Conservation (phyloP, 768 basidiomycete genomes). For the Sarcodon sp. region DNA sequence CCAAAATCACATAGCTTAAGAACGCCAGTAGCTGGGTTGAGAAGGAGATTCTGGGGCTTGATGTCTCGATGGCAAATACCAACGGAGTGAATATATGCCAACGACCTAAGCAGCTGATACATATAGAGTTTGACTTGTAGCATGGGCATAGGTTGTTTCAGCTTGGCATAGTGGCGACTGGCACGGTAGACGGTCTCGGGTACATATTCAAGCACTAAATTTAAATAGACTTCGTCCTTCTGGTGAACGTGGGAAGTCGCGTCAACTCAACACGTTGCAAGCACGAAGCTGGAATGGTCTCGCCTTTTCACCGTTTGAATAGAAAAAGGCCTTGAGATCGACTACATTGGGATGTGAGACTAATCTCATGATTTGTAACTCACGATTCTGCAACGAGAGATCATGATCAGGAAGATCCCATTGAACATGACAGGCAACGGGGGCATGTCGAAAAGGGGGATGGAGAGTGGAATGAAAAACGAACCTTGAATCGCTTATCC, state of each 20-base stretch:
- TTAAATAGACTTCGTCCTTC: slow-evolving; percentile 99
- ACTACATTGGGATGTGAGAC: slow-evolving; percentile 97
- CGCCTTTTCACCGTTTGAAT: slow-evolving; percentile 99
- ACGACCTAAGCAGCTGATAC: slow-evolving; percentile 96
- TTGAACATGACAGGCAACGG: not conserved
- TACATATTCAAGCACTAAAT: slow-evolving; percentile 97
- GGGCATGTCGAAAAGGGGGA: slow-evolving; percentile 1
- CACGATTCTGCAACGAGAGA: slow-evolving; percentile 66
- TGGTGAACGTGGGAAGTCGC: slow-evolving; percentile 19
- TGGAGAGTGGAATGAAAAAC: slow-evolving; percentile 12
- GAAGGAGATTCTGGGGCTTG: slow-evolving; percentile 97
- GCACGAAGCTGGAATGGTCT: slow-evolving; percentile 9
- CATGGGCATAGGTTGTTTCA: slow-evolving; percentile 99
- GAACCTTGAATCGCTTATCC: slow-evolving; percentile 99
- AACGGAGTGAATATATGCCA: slow-evolving; percentile 98
- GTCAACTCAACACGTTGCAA: not conserved
- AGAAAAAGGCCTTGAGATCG: slow-evolving; percentile 96
- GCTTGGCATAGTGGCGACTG: slow-evolving; percentile 96
- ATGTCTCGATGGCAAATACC: slow-evolving; percentile 99
- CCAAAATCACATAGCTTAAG: slow-evolving; percentile 99
- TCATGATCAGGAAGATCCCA: not conserved
- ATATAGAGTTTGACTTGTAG: slow-evolving; percentile 99
- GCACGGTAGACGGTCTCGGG: slow-evolving; percentile 99
- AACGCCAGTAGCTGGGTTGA: slow-evolving; percentile 94
- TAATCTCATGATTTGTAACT: slow-evolving; percentile 97